Conservation (phyloP, 192 early-diverging fungal species). For the Entomortierella parvispora region DNA sequence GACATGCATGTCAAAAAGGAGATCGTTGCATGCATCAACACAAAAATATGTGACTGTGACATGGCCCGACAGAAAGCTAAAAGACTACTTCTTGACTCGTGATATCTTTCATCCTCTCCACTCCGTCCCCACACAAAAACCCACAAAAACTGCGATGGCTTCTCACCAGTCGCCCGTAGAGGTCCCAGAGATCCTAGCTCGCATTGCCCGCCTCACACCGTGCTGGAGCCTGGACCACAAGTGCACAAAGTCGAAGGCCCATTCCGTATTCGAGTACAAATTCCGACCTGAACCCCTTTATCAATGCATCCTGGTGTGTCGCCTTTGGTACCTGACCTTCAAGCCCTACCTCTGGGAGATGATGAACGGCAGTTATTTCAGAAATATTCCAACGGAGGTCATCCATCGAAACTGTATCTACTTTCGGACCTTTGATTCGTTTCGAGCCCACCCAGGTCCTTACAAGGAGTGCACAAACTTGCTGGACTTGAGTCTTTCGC, state of each 20-base stretch:
- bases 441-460: not conserved
- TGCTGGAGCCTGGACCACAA: not conserved
- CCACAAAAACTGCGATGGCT: no score
- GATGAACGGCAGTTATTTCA: not conserved
- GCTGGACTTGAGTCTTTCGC: not conserved
- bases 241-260: no score
- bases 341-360: not conserved
- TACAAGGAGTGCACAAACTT: not conserved
- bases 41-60: not conserved
- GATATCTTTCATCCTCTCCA: no score
- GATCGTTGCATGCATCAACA: conserved; percentile 1
- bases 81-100: no score
- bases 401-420: not conserved
- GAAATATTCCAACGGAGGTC: not conserved
- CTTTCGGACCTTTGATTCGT: not conserved
- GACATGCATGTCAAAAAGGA: conserved; percentile 1
- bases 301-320: not conserved
- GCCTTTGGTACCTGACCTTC: conserved; percentile 1
- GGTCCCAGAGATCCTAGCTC: not conserved
- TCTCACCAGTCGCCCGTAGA: no score
- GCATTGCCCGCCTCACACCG: not conserved
- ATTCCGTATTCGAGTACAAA: not conserved
- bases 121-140: no score
- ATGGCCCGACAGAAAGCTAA: no score
- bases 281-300: not conserved